These are phyloP conservation scores for Syzygium grande DNA, from an alignment of 345 rosid genomes.

Conservation along the genomic window DNA sequence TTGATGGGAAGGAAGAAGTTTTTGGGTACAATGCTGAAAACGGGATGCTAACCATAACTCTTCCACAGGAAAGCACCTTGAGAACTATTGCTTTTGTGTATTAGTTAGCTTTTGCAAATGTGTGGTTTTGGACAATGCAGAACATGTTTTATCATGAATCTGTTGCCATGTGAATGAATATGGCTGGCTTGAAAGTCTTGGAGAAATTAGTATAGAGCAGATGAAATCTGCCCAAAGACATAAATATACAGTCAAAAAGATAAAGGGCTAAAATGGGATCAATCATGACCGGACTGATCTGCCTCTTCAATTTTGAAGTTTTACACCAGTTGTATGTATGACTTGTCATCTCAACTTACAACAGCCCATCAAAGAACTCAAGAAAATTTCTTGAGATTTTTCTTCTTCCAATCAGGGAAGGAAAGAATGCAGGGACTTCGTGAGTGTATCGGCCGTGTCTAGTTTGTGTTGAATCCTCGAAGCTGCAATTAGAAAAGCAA, in stretches of 20 bases:
- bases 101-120: neutral
- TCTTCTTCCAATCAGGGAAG: neutral
- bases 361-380: neutral
- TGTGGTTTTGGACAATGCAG: neutral
- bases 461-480: neutral
- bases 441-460: neutral
- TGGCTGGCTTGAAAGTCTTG: neutral
- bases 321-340: neutral
- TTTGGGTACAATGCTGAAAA: conserved; percentile 27
- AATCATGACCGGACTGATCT: neutral
- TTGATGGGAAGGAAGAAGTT: conserved; percentile 28
- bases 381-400: neutral
- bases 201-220: neutral
- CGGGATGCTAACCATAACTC: conserved; percentile 34
- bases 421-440: neutral
- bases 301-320: neutral
- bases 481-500: neutral
- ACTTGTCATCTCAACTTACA: neutral
- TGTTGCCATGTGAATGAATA: neutral
- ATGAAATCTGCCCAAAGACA: neutral
- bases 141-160: neutral
- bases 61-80: conserved; percentile 16
- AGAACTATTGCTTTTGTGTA: conserved; percentile 30
- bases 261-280: neutral
- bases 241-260: neutral